Percentiles rank a stretch among this genome's conserved stretches.
phyloP scores from a whole-genome alignment of 306 rosid genomes.

The Acacia acuminata region DNA sequence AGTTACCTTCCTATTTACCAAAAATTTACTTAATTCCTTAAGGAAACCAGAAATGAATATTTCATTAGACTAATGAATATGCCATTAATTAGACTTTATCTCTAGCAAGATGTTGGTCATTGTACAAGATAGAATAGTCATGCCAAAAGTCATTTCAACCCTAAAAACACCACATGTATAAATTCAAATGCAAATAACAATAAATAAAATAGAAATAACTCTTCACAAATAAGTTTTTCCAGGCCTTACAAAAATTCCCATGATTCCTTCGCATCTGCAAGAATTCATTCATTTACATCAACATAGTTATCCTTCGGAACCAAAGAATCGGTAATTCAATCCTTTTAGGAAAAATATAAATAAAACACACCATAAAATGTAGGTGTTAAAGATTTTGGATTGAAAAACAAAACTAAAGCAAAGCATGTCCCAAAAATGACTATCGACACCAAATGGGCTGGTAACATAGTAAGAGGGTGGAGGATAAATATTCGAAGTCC shows the following conservation, averaged over 20 bases:
- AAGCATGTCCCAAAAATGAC: background rate
- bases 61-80: background rate
- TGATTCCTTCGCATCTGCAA: background rate
- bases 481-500: background rate
- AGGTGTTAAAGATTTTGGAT: background rate
- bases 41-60: background rate
- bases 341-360: background rate
- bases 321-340: background rate
- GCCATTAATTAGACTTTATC: background rate
- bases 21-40: background rate
- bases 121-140: background rate
- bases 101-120: background rate
- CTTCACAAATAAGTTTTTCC: background rate
- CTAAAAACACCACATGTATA: background rate
- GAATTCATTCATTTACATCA: slow-evolving; percentile 13
- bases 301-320: background rate
- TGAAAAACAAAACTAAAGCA: background rate
- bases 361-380: background rate
- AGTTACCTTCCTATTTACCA: background rate
- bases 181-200: background rate
- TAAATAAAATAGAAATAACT: background rate
- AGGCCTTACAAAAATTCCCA: slow-evolving; percentile 8
- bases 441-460: background rate
- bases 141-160: background rate
- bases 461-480: background rate